These are phyloP conservation scores for Cyclotella choctawhatcheeana DNA, from an alignment of 108 stramenopile species.

Conservation along the genomic window DNA sequence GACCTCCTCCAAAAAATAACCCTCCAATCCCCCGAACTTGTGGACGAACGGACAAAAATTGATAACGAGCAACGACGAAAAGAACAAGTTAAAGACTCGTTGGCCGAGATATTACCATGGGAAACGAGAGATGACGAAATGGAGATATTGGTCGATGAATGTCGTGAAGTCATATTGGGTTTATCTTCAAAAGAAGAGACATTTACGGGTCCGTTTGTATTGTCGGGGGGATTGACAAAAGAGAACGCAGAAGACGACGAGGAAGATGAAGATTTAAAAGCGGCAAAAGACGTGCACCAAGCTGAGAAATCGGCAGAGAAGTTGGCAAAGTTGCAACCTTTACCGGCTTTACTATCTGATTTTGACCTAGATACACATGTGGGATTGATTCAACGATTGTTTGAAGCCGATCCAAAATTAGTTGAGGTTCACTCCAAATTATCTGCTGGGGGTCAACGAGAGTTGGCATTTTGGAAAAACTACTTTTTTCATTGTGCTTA, in stretches of 20 bases:
- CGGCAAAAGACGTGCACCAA: conserved; percentile 35
- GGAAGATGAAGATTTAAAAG: conserved; percentile 45
- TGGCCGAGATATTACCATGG: conserved; percentile 82
- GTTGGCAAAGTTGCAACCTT: conserved; percentile 72
- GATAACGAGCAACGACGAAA: conserved; percentile 72
- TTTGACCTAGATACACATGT: conserved; percentile 89
- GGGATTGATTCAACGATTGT: conserved; percentile 77
- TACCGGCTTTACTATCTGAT: conserved; percentile 69
- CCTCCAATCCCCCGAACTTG: conserved; percentile 77
- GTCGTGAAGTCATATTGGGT: conserved; percentile 79
- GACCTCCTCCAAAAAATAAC: conserved; percentile 80
- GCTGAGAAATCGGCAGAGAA: conserved; percentile 64
- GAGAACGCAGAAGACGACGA: conserved; percentile 43
- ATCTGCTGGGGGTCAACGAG: conserved; percentile 67
- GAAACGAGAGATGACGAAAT: conserved; percentile 83
- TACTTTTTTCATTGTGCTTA: conserved; percentile 90
- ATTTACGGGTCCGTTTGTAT: conserved; percentile 81
- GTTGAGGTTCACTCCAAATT: conserved; percentile 70
- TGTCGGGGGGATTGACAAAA: conserved; percentile 55
- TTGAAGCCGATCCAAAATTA: conserved; percentile 71
- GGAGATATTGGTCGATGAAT: conserved; percentile 90
- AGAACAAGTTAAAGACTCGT: conserved; percentile 62
- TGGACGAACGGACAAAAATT: conserved; percentile 67
- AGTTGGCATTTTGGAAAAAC: conserved; percentile 82
- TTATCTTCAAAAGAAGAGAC: conserved; percentile 66